Evolutionary conservation across 768 basidiomycete genomes (phyloP).

Genomic region (Boletellus sp.): DNA sequence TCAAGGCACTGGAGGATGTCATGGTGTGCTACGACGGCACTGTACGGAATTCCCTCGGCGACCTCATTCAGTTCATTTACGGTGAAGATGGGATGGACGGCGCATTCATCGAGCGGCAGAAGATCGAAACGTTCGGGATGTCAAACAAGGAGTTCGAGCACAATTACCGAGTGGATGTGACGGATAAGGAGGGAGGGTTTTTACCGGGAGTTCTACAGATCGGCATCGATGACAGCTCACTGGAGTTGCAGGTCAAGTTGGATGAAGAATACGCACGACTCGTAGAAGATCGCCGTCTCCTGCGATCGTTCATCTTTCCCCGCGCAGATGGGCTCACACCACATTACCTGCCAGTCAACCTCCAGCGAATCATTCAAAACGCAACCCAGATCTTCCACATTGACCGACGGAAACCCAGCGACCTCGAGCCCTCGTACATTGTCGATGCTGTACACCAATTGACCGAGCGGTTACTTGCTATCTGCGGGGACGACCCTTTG

Average conservation of each 20-base stretch:
- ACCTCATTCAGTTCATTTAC: conserved; percentile 94
- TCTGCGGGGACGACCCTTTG: conserved; percentile 80
- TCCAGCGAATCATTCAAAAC: conserved; percentile 93
- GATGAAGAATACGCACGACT: conserved; percentile 75
- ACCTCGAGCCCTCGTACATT: conserved; percentile 85
- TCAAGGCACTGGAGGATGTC: conserved; percentile 97
- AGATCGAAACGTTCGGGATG: conserved; percentile 83
- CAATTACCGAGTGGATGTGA: conserved; percentile 93
- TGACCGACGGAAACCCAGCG: conserved; percentile 88
- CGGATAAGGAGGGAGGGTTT: conserved; percentile 78
- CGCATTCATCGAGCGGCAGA: conserved; percentile 94
- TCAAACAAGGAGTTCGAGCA: conserved; percentile 82
- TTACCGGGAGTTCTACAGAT: conserved; percentile 76
- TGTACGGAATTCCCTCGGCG: conserved; percentile 94
- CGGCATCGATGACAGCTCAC: conserved; percentile 80
- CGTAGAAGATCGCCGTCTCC: conserved; percentile 65
- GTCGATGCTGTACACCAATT: conserved; percentile 75
- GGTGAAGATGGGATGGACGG: conserved; percentile 99
- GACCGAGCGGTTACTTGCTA: conserved; percentile 72
- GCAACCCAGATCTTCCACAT: conserved; percentile 96
- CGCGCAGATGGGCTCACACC: conserved; percentile 63
- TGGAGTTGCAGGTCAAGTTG: conserved; percentile 77
- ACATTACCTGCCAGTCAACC: conserved; percentile 92
- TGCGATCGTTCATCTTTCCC: conserved; percentile 85
- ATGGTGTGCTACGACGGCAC: conserved; percentile 98